Conservation (phyloP, 306 rosid species). For the Begonia masoniana region DNA sequence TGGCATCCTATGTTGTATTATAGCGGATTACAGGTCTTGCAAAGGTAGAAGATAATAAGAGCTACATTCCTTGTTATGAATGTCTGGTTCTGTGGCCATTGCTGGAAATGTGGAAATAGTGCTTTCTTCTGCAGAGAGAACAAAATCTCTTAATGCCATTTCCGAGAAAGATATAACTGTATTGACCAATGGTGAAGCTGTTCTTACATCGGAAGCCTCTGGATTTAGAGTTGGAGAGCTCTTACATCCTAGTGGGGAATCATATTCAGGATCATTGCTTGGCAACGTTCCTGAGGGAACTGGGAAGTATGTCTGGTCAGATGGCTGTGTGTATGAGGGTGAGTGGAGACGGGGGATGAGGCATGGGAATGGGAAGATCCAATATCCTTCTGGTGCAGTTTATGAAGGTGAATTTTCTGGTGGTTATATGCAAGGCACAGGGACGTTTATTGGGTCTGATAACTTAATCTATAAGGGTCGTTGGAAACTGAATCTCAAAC, state of each 20-base stretch:
- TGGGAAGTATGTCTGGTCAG: conserved; percentile 83
- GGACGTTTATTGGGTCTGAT: conserved; percentile 48
- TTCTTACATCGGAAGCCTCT: conserved; percentile 40
- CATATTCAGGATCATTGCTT: conserved; percentile 63
- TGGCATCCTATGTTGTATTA: conserved; percentile 23
- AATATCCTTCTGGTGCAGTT: conserved; percentile 57
- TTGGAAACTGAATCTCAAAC: conserved; percentile 86
- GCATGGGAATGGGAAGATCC: conserved; percentile 62
- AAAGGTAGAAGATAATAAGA: conserved; percentile 26
- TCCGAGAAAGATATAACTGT: conserved; percentile 25
- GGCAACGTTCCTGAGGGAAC: conserved; percentile 74
- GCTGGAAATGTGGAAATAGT: conserved; percentile 46
- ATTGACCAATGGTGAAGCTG: conserved; percentile 36
- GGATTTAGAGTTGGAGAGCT: conserved; percentile 67
- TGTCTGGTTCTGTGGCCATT: conserved; percentile 92
- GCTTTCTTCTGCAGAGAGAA: conserved; percentile 55
- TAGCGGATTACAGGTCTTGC: conserved; percentile 26
- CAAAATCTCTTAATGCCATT: conserved; percentile 57
- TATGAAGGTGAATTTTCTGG: conserved; percentile 90
- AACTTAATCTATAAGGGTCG: conserved; percentile 68
- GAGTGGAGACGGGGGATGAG: conserved; percentile 99
- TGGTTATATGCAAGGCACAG: conserved; percentile 84
- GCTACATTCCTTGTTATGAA: conserved; percentile 56
- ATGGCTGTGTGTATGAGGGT: conserved; percentile 81
- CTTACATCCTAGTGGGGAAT: conserved; percentile 55